A percentile compares a stretch with the other conserved stretches of the same genome.
Evolutionary conservation across 2,329 filamentous ascomycete species (phyloP).

Genomic region (Fulvia fulva): DNA sequence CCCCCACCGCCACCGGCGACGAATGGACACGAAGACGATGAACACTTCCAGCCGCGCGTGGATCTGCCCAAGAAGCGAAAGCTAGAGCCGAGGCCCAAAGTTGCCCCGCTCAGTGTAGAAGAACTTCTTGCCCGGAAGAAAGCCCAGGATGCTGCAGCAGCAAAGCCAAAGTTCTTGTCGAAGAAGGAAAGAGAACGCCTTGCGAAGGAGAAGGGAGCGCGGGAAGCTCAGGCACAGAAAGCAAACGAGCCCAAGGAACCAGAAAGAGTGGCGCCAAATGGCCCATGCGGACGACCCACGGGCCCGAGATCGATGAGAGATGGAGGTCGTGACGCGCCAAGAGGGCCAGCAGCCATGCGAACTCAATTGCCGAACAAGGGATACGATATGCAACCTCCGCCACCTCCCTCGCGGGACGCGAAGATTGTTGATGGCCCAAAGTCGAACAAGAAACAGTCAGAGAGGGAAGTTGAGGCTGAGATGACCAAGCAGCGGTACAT

Average conservation of each 20-base stretch:
- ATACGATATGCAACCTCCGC: conserved; percentile 51
- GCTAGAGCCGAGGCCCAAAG: conserved; percentile 42
- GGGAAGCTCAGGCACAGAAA: conserved; percentile 59
- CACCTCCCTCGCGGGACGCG: conserved; percentile 43
- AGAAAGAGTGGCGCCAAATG: conserved; percentile 8
- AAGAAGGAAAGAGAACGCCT: conserved; percentile 78
- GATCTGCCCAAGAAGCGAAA: conserved; percentile 43
- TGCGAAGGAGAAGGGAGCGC: conserved; percentile 68
- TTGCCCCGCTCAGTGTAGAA: conserved; percentile 71
- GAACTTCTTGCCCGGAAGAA: conserved; percentile 82
- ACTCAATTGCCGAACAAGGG: conserved; percentile 40
- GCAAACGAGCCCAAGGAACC: conserved; percentile 36
- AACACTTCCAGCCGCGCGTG: conserved; percentile 1
- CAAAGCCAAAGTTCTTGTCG: conserved; percentile 83
- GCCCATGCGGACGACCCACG: conserved; percentile 49
- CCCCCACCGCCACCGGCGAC: conserved; percentile 4
- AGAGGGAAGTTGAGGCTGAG: conserved; percentile 65
- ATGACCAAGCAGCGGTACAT: conserved; percentile 81
- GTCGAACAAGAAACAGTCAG: conserved; percentile 43
- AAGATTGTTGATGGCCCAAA: conserved; percentile 34
- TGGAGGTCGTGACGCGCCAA: conserved; percentile 41
- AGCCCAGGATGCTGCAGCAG: conserved; percentile 75
- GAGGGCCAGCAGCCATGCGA: conserved; percentile 51
- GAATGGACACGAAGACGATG: conserved; percentile 1
- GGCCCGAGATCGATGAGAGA: conserved; percentile 67